A percentile compares a stretch with the other conserved stretches of the same genome.
These are phyloP conservation scores for Tephrocybe sp. DNA, from an alignment of 768 basidiomycete genomes.

Conservation along the genomic window DNA sequence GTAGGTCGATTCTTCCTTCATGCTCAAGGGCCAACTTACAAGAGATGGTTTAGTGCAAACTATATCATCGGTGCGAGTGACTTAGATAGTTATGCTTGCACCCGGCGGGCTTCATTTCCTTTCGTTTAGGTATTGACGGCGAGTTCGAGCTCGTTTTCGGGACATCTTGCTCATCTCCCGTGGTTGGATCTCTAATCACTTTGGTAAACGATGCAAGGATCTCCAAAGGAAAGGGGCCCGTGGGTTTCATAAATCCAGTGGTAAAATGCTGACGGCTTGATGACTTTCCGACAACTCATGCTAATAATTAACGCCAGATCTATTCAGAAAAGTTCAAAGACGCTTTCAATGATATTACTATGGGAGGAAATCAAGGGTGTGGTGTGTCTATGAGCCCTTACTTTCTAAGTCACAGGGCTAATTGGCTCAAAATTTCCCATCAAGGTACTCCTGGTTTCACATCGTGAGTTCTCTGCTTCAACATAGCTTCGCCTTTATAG, in stretches of 20 bases:
- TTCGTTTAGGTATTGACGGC: constrained; percentile 34
- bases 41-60: constrained; percentile 28
- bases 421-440: constrained; percentile 2
- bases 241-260: constrained; percentile 52
- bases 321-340: constrained; percentile 32
- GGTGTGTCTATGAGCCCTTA: constrained; percentile 20
- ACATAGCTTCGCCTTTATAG: not conserved
- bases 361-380: constrained; percentile 40
- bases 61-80: constrained; percentile 34
- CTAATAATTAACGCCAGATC: constrained; percentile 24
- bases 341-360: constrained; percentile 42
- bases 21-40: not conserved
- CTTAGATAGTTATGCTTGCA: not conserved
- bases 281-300: not conserved
- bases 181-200: constrained; percentile 48
- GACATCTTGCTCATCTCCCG: constrained; percentile 50
- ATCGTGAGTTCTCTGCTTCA: constrained; percentile 25
- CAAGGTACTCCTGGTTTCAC: constrained; percentile 34
- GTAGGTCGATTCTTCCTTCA: constrained; percentile 13
- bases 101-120: not conserved
- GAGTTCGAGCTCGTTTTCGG: constrained; percentile 43
- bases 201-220: constrained; percentile 56
- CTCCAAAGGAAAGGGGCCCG: constrained; percentile 36
- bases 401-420: too few relatives aligned
- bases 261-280: constrained; percentile 26